A percentile compares a stretch with the other conserved stretches of the same genome.
Evolutionary conservation across 2,329 filamentous ascomycete species (phyloP).

Genomic region (Ceratocystis colombiana): DNA sequence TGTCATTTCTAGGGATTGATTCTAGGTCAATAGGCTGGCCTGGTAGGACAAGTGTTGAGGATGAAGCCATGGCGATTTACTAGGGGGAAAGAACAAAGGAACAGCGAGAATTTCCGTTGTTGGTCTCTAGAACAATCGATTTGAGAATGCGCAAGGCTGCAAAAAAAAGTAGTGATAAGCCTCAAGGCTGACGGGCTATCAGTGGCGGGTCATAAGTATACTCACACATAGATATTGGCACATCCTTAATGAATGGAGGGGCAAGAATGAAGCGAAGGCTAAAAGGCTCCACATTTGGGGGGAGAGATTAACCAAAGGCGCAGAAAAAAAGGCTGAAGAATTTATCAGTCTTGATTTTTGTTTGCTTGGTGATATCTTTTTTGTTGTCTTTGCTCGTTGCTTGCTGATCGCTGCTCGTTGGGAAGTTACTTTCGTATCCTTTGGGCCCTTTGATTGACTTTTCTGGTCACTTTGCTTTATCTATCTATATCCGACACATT

Average conservation of each 20-base stretch:
- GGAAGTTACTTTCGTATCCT: constrained; percentile 12
- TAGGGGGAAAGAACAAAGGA: neutral
- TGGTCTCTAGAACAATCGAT: neutral
- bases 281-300: constrained; percentile 24
- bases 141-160: constrained; percentile 7
- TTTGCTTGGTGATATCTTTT: constrained; percentile 1
- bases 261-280: constrained; percentile 12
- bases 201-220: constrained; percentile 11
- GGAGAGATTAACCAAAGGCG: constrained; percentile 19
- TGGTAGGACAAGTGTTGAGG: constrained; percentile 62
- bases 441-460: constrained; percentile 11
- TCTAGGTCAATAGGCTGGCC: constrained; percentile 63
- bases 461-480: constrained; percentile 20
- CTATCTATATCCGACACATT: constrained; percentile 7
- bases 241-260: constrained; percentile 18
- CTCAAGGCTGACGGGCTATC: constrained; percentile 19
- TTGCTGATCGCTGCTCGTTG: neutral
- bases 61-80: constrained; percentile 42
- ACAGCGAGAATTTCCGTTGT: neutral
- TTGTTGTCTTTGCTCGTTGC: constrained; percentile 9
- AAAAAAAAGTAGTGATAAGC: constrained; percentile 17
- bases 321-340: constrained; percentile 14
- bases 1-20: constrained; percentile 56
- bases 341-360: constrained; percentile 7
- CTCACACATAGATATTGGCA: neutral